A percentile compares a stretch with the other conserved stretches of the same genome.
Evolutionary conservation across 2,329 filamentous ascomycete species (phyloP).

Genomic region (Xylariaceae sp.): DNA sequence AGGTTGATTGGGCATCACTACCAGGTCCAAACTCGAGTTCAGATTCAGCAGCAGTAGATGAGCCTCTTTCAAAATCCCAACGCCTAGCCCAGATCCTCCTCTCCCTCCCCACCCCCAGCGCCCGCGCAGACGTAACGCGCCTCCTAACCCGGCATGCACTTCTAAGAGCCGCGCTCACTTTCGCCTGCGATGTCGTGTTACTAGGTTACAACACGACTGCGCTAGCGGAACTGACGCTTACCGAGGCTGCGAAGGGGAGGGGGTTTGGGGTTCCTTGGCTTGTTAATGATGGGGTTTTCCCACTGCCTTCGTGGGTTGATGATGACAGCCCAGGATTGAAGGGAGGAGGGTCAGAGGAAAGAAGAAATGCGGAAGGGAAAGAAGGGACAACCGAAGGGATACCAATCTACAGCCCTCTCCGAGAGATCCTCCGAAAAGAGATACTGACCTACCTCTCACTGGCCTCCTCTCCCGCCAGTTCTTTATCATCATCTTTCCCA

Average conservation of each 20-base stretch:
- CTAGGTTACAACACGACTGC: conserved; percentile 85
- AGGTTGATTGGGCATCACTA: conserved; percentile 52
- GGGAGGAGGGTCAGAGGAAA: no score
- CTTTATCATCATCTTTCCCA: conserved; percentile 6
- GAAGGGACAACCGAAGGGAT: conserved; percentile 13
- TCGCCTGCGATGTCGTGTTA: conserved; percentile 65
- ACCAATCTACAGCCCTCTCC: conserved; percentile 70
- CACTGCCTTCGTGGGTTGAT: conserved; percentile 18
- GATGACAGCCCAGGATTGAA: no score
- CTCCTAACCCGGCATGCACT: conserved; percentile 71
- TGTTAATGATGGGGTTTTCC: conserved; percentile 65
- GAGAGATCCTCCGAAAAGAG: conserved; percentile 82
- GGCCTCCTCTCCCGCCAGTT: conserved; percentile 13
- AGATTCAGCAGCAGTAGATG: no score
- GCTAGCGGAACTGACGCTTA: conserved; percentile 78
- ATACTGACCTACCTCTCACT: conserved; percentile 64
- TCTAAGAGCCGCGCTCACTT: conserved; percentile 56
- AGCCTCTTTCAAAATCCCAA: conserved; percentile 8
- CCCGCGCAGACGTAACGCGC: conserved; percentile 67
- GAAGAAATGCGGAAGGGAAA: not conserved
- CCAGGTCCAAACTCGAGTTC: conserved; percentile 23
- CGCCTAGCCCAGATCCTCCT: conserved; percentile 52
- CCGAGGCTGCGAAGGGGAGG: conserved; percentile 86
- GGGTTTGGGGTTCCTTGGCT: conserved; percentile 81
- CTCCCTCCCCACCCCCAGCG: conserved; percentile 67